Percentiles rank a stretch among this genome's conserved stretches.
Conservation (phyloP, 345 rosid species). For the Corchorus olitorius region DNA sequence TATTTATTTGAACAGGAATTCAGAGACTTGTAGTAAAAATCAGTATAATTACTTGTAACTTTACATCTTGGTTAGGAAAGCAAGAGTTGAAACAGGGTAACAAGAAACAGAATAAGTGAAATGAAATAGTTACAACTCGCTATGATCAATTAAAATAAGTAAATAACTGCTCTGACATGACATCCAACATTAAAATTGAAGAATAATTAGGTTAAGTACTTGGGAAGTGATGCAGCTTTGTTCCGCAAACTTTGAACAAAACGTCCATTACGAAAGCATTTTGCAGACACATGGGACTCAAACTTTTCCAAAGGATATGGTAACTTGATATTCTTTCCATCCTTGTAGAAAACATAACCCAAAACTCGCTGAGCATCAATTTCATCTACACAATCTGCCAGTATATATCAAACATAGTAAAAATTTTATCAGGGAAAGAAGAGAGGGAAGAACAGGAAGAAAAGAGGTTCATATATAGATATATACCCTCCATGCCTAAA, state of each 20-base stretch:
- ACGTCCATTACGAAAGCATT: constrained; percentile 54
- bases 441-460: not conserved
- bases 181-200: not conserved
- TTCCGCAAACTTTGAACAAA: constrained; percentile 51
- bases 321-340: constrained; percentile 37
- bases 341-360: constrained; percentile 49
- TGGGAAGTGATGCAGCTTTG: constrained; percentile 52
- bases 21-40: not conserved
- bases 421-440: too few species aligned
- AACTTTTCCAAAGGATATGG: constrained; percentile 42
- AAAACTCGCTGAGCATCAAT: not conserved
- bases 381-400: constrained; percentile 41
- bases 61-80: not conserved
- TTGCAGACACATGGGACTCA: constrained; percentile 41
- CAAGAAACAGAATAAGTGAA: too few species aligned
- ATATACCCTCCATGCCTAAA: constrained; percentile 28
- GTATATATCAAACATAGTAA: too few species aligned
- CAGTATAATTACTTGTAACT: too few species aligned
- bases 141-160: not conserved
- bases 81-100: not conserved
- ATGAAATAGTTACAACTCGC: not conserved
- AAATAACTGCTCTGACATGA: not conserved
- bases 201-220: constrained; percentile 25
- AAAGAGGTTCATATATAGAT: not conserved
- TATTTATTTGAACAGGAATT: not conserved